These are phyloP conservation scores for Aspergillus fijiensis DNA, from an alignment of 2,329 filamentous ascomycete species.

Conservation along the genomic window DNA sequence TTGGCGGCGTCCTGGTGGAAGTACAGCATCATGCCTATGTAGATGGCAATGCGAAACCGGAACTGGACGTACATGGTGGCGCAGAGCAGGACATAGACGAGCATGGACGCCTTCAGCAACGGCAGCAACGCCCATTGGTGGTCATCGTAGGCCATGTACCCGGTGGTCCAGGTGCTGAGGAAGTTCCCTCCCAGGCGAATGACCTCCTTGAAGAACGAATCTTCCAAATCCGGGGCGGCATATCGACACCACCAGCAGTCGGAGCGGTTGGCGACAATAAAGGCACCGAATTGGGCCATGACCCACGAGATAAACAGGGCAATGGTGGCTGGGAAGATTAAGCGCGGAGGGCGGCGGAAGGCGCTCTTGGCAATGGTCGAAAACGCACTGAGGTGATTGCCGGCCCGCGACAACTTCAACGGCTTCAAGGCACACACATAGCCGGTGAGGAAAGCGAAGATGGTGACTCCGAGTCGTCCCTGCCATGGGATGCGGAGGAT, in stretches of 20 bases:
- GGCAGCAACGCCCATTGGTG: constrained; percentile 57
- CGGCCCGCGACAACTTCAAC: constrained; percentile 50
- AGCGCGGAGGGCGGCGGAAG: constrained; percentile 53
- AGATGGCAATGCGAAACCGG: constrained; percentile 48
- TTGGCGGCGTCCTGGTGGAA: constrained; percentile 50
- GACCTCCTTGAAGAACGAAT: constrained; percentile 48
- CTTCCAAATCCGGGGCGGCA: constrained; percentile 47
- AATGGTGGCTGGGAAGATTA: constrained; percentile 54
- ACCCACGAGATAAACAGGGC: constrained; percentile 53
- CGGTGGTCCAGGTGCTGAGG: constrained; percentile 52
- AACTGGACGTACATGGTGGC: constrained; percentile 49
- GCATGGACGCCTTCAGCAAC: constrained; percentile 51
- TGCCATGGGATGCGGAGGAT: constrained; percentile 58
- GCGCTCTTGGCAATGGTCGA: constrained; percentile 53
- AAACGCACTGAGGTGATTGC: constrained; percentile 47
- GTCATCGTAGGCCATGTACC: constrained; percentile 54
- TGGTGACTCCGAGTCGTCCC: constrained; percentile 55
- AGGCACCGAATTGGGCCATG: constrained; percentile 51
- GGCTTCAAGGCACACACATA: constrained; percentile 59
- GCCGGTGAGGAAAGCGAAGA: constrained; percentile 57
- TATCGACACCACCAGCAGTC: constrained; percentile 55
- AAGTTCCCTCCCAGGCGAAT: constrained; percentile 47
- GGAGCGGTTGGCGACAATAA: constrained; percentile 48
- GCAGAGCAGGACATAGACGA: constrained; percentile 51
- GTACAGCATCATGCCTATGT: constrained; percentile 49